Evolutionary conservation across 2,329 filamentous ascomycete genomes (phyloP).

Genomic region (Alternaria sp.): DNA sequence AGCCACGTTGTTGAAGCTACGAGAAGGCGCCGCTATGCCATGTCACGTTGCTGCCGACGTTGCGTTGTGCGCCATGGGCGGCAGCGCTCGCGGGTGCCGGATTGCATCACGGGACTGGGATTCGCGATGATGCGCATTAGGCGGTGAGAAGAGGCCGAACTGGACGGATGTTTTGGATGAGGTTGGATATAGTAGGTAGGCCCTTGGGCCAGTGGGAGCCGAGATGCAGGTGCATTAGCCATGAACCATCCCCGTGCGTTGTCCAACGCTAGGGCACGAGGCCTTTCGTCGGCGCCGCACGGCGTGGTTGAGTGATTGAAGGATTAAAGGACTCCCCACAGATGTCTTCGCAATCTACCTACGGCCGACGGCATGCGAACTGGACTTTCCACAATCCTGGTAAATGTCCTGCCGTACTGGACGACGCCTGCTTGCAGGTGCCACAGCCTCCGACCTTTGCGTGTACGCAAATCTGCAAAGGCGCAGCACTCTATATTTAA

Average conservation of each 20-base stretch:
- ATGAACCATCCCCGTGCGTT: conserved; percentile 48
- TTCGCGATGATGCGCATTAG: conserved; percentile 44
- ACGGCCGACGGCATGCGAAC: conserved; percentile 43
- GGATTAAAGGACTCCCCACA: conserved; percentile 30
- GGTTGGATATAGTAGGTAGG: conserved; percentile 35
- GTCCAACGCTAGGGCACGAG: conserved; percentile 37
- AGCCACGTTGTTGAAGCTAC: conserved; percentile 40
- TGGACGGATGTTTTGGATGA: conserved; percentile 27
- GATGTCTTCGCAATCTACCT: conserved; percentile 31
- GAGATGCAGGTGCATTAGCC: conserved; percentile 46
- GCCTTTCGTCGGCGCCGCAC: conserved; percentile 27
- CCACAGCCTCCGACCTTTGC: conserved; percentile 26
- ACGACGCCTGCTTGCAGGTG: conserved; percentile 22
- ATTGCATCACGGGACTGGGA: conserved; percentile 39
- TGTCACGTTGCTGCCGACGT: conserved; percentile 16
- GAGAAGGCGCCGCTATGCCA: conserved; percentile 23
- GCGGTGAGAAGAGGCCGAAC: conserved; percentile 48
- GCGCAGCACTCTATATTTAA: conserved; percentile 40
- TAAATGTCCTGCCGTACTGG: conserved; percentile 34
- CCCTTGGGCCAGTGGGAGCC: conserved; percentile 42
- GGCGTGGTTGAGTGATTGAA: conserved; percentile 25
- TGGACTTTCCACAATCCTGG: conserved; percentile 29
- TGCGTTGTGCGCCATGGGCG: conserved; percentile 21
- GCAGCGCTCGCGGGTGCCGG: background rate
- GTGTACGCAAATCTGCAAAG: conserved; percentile 32